Percentiles rank a stretch among this genome's conserved stretches.
These are phyloP conservation scores for Hymenoscyphus repandus DNA, from an alignment of 2,329 filamentous ascomycete species.

Conservation along the genomic window DNA sequence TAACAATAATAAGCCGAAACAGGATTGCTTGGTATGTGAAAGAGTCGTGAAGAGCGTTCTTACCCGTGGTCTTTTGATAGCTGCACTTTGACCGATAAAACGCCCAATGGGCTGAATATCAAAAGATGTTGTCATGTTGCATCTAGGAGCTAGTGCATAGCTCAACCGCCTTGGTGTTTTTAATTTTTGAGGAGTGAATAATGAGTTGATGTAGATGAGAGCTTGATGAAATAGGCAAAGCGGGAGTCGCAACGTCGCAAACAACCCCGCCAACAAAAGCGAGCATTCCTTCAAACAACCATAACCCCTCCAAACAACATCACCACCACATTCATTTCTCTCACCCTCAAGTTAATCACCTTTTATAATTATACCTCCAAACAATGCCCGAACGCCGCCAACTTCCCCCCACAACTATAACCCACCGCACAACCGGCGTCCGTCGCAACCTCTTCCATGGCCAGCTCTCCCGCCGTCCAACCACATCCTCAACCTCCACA, in stretches of 20 bases:
- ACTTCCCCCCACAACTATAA: slow-evolving; percentile 12
- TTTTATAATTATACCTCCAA: background rate
- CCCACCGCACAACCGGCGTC: slow-evolving; percentile 27
- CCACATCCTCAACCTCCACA: slow-evolving; percentile 36
- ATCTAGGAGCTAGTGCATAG: background rate
- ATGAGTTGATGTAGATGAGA: background rate
- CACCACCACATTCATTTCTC: background rate
- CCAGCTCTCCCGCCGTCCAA: slow-evolving; percentile 53
- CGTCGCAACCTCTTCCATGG: slow-evolving; percentile 56
- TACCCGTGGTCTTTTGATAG: slow-evolving; percentile 72
- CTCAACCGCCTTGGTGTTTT: background rate
- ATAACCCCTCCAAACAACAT: background rate
- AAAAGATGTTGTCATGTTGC: slow-evolving; percentile 40
- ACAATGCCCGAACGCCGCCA: slow-evolving; percentile 28
- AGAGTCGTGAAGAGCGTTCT: slow-evolving; percentile 11
- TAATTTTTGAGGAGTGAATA: background rate
- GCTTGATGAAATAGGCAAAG: background rate
- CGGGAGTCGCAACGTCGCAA: background rate
- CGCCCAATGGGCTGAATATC: slow-evolving; percentile 63
- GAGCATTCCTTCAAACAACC: background rate
- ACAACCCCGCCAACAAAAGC: background rate
- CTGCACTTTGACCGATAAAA: slow-evolving; percentile 62
- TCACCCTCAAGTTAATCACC: background rate
- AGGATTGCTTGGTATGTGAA: no score
- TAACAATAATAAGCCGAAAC: no score